A percentile compares a stretch with the other conserved stretches of the same genome.
Conservation (phyloP, 345 rosid genomes). For the Reutealis trisperma region DNA sequence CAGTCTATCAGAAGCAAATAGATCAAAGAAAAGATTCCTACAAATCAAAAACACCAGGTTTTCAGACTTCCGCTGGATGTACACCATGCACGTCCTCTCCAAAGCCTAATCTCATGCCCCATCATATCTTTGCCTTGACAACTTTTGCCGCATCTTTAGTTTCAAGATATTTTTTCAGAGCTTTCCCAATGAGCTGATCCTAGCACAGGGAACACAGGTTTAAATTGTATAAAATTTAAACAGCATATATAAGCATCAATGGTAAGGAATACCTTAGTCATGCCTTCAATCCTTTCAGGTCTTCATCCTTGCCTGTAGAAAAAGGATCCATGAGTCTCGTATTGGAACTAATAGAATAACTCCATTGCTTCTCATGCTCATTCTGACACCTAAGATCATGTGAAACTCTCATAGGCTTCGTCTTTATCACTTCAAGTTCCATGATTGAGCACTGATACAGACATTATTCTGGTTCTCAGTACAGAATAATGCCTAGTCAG, state of each 20-base stretch:
- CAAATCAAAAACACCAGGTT: too few species aligned
- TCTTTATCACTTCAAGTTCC: conserved; percentile 35
- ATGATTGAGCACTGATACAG: conserved; percentile 27
- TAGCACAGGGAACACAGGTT: conserved; percentile 16
- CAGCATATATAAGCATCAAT: background rate
- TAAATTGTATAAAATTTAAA: conserved; percentile 1
- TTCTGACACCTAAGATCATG: conserved; percentile 15
- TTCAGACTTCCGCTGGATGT: too few species aligned
- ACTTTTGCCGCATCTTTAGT: conserved; percentile 17
- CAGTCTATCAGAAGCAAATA: too few species aligned
- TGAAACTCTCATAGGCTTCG: conserved; percentile 27
- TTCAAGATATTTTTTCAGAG: conserved; percentile 22
- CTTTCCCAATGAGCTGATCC: conserved; percentile 35
- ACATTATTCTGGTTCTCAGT: conserved; percentile 18
- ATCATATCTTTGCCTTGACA: too few species aligned
- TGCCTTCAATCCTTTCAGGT: conserved; percentile 20
- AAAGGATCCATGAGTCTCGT: conserved; percentile 25
- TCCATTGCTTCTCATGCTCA: conserved; percentile 30
- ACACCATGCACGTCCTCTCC: too few species aligned
- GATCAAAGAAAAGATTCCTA: too few species aligned
- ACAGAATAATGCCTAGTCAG: background rate
- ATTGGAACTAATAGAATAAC: conserved; percentile 20
- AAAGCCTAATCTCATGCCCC: too few species aligned
- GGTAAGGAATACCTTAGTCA: conserved; percentile 36
- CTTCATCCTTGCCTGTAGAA: conserved; percentile 30